These are phyloP conservation scores for Delonix regia DNA, from an alignment of 306 rosid genomes.

Conservation along the genomic window DNA sequence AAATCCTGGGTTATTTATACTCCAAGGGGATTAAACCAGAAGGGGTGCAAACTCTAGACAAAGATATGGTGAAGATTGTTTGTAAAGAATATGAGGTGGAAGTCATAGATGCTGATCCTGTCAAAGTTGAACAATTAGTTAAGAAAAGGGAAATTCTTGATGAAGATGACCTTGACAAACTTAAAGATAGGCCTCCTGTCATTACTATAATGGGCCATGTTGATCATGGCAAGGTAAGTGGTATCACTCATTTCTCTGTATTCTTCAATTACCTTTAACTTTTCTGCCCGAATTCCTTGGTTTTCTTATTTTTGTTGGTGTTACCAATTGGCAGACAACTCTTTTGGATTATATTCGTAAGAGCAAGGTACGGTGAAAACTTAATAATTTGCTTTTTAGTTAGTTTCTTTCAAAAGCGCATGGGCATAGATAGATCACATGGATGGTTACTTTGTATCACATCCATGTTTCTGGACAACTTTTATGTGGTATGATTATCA, in stretches of 20 bases:
- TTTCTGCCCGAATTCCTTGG: conserved; percentile 24
- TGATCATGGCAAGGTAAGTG: conserved; percentile 88
- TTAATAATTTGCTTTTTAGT: conserved; percentile 25
- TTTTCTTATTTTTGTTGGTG: conserved; percentile 42
- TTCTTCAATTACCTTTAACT: conserved; percentile 18
- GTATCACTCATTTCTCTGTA: not conserved
- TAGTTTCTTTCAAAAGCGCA: conserved; percentile 10
- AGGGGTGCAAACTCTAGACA: conserved; percentile 87
- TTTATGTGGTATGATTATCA: not conserved
- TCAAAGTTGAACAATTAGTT: conserved; percentile 73
- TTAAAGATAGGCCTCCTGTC: conserved; percentile 88
- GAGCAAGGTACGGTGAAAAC: conserved; percentile 70
- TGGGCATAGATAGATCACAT: not conserved
- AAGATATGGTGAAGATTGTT: conserved; percentile 88
- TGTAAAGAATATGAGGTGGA: conserved; percentile 82
- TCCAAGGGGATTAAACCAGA: conserved; percentile 93
- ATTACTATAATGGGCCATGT: conserved; percentile 97
- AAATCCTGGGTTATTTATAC: conserved; percentile 84
- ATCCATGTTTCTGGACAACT: conserved; percentile 16
- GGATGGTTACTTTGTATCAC: conserved; percentile 21
- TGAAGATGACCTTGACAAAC: conserved; percentile 79
- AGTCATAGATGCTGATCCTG: conserved; percentile 72
- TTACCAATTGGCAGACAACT: conserved; percentile 73
- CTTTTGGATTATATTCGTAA: conserved; percentile 85
- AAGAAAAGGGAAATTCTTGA: conserved; percentile 70